Evolutionary conservation across 176 grass and related monocot genomes (phyloP), one percentile per base, ranked within the genome.

Genomic region (Triticum turgidum): DNA sequence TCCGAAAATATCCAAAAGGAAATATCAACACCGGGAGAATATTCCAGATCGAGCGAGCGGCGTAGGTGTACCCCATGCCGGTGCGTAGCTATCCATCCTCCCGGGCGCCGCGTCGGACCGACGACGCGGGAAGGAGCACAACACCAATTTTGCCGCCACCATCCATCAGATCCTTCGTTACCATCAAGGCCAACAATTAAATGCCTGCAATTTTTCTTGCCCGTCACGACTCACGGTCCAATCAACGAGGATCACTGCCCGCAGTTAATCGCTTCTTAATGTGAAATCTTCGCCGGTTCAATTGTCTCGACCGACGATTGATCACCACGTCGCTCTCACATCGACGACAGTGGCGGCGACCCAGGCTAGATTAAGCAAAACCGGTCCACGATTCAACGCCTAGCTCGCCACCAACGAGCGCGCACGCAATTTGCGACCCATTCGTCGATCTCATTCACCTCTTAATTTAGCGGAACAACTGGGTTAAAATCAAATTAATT

Each of bases 311-410:
- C 49, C 37, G 12, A 15, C 22, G 41, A 9, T 49, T 44, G 13
- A 21, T 73, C 12, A 73, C 38, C 71, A 73, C 42, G 41, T 29
- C 41, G 14, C 15, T 49, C 6, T 13, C n/a, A 29, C 0, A 27
- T 54, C 51, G 51, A 54, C 51, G 51, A 6, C 70, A 73, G n/a
- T 0, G 39, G 44, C 69, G 39, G n/a, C 21, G 39, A 73, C n/a
- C n/a, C 5, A 25, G 38, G 13, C 18, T 17, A 14, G n/a, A 25
- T 73, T 45, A 15, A 24, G 52, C 52, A 45, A 61, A 18, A 13
- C 45, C 82, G 51, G 89, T 81, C 81, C 49, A 63, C 21, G 9
- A 75, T 87, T 80, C 85, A 84, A 76, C 89, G 3, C 59, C 3
- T 9, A 30, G 35, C 22, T 21, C 15, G 21, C 4, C 1, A 17